These are phyloP conservation scores for Cubamyces lactineus DNA, from an alignment of 768 basidiomycete species.

Conservation along the genomic window DNA sequence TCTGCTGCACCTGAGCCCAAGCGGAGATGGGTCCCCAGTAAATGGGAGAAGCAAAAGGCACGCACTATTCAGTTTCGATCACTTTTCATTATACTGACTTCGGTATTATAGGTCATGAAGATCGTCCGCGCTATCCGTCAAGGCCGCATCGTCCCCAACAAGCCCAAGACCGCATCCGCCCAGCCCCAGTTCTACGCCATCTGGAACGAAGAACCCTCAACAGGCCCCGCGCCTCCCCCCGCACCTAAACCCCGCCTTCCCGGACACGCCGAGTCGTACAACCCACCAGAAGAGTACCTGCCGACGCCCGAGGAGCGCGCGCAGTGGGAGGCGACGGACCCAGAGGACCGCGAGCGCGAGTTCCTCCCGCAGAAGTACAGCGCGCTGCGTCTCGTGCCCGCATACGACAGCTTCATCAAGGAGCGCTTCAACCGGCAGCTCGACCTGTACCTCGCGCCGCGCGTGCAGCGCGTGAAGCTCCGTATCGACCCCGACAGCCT, in stretches of 20 bases:
- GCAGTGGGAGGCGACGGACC: slow-evolving; percentile 81
- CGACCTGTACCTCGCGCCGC: slow-evolving; percentile 94
- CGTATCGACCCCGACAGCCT: slow-evolving; percentile 91
- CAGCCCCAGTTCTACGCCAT: slow-evolving; percentile 81
- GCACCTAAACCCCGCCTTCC: slow-evolving; percentile 92
- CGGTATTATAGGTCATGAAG: slow-evolving; percentile 83
- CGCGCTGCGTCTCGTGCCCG: slow-evolving; percentile 88
- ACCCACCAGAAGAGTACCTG: slow-evolving; percentile 96
- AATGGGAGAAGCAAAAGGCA: slow-evolving; percentile 99
- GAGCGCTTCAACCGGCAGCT: slow-evolving; percentile 93
- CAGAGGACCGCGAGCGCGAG: slow-evolving; percentile 88
- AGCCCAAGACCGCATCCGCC: slow-evolving; percentile 71
- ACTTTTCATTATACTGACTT: not conserved
- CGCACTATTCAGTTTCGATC: not conserved
- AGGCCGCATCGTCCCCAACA: slow-evolving; percentile 90
- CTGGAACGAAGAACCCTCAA: slow-evolving; percentile 79
- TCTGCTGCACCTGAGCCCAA: slow-evolving; percentile 94
- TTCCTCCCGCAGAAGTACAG: slow-evolving; percentile 88
- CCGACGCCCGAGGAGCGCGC: slow-evolving; percentile 80
- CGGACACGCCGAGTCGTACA: slow-evolving; percentile 96
- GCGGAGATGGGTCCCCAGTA: slow-evolving; percentile 94
- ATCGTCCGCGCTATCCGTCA: slow-evolving; percentile 97
- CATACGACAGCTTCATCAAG: slow-evolving; percentile 89
- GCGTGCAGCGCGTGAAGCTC: slow-evolving; percentile 83
- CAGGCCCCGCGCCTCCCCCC: slow-evolving; percentile 83